Evolutionary conservation across 164 flowering plant species (phyloP).

Genomic region (Houttuynia cordata): DNA sequence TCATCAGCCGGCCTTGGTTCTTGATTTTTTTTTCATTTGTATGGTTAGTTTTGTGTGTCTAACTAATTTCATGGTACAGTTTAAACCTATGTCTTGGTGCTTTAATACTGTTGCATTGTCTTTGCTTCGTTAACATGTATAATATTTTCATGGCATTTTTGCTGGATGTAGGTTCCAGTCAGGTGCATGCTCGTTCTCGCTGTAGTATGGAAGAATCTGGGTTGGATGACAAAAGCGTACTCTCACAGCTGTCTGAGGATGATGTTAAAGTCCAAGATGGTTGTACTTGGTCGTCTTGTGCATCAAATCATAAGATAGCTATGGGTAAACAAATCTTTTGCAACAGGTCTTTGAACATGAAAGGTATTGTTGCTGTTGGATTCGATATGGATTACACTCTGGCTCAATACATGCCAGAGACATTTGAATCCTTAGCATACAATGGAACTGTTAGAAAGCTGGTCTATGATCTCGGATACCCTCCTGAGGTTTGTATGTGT

Average conservation of each 20-base stretch:
- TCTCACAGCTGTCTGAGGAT: slow-evolving; percentile 10
- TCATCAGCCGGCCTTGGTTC: no score
- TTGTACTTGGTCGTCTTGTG: slow-evolving; percentile 62
- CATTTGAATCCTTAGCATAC: slow-evolving; percentile 93
- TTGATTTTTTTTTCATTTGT: no score
- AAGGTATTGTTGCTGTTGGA: slow-evolving; percentile 79
- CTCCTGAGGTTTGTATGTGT: slow-evolving; percentile 56
- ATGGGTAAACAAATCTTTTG: slow-evolving; percentile 81
- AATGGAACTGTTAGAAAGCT: slow-evolving; percentile 76
- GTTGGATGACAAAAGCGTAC: slow-evolving; percentile 13
- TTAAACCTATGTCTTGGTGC: not conserved
- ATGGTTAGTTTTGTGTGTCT: no score
- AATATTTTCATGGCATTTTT: no score
- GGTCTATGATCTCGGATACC: slow-evolving; percentile 81
- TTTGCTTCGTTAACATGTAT: not conserved
- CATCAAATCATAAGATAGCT: slow-evolving; percentile 41
- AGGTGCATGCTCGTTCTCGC: slow-evolving; percentile 10
- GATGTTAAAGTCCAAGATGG: slow-evolving; percentile 18
- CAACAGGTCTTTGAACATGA: slow-evolving; percentile 92
- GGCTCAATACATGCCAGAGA: slow-evolving; percentile 94
- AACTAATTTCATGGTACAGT: no score
- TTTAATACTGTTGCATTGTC: not conserved
- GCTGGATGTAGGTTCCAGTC: not conserved
- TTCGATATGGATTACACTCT: slow-evolving; percentile 98
- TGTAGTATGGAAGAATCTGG: slow-evolving; percentile 37